phyloP scores from a whole-genome alignment of 768 basidiomycete species.

The Amanita pallidorosea region DNA sequence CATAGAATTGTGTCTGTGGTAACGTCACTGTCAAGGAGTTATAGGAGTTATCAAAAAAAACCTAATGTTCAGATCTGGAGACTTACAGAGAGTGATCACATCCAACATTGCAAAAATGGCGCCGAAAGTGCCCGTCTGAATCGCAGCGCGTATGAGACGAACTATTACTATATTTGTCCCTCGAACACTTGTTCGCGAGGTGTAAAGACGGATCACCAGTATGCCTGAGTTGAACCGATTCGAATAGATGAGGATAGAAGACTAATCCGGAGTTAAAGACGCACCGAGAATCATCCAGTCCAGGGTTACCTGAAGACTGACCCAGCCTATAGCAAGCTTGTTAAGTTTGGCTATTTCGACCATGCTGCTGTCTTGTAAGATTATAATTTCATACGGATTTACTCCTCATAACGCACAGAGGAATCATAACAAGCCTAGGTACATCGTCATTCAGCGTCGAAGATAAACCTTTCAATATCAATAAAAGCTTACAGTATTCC shows the following conservation, averaged over 20 bases:
- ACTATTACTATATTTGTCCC: conserved; percentile 6
- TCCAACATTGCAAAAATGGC: conserved; percentile 6
- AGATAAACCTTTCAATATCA: neutral
- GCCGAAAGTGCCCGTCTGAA: conserved; percentile 8
- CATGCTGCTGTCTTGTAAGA: neutral
- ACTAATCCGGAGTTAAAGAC: neutral
- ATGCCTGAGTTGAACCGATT: neutral
- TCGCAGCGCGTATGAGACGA: conserved; percentile 8
- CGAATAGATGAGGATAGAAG: neutral
- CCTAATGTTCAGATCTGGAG: too few species aligned
- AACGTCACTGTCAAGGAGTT: neutral
- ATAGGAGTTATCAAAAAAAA: neutral
- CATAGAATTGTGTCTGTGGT: conserved; percentile 6
- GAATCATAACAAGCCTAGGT: neutral
- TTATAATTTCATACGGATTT: neutral
- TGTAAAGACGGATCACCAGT: conserved; percentile 1
- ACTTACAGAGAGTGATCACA: conserved; percentile 7
- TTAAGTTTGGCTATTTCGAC: neutral
- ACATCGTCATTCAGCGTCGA: too few species aligned
- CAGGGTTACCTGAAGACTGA: conserved; percentile 5
- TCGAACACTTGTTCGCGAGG: conserved; percentile 2
- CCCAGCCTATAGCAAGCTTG: conserved; percentile 6
- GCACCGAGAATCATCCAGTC: conserved; percentile 7
- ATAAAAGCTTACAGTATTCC: neutral
- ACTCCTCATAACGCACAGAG: neutral